These are phyloP conservation scores for Knoxdaviesia proteae DNA, from an alignment of 2,329 filamentous ascomycete species.

Conservation along the genomic window DNA sequence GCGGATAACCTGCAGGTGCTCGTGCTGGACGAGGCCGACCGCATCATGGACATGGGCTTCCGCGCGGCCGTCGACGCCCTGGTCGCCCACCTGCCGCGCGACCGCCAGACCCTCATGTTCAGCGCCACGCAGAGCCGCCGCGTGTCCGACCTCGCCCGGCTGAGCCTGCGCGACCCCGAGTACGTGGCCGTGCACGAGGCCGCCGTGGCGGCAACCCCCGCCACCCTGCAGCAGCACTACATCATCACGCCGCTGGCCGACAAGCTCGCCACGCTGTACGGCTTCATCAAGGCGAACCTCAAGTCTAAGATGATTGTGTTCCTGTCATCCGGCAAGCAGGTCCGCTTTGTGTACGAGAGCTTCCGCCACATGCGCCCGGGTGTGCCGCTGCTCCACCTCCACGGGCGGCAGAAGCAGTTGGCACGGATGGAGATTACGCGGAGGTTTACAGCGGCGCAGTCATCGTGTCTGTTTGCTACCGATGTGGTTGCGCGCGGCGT, in stretches of 20 bases:
- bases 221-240: slow-evolving; percentile 76
- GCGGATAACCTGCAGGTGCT: slow-evolving; percentile 82
- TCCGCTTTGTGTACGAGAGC: slow-evolving; percentile 84
- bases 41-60: slow-evolving; percentile 97
- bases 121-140: slow-evolving; percentile 91
- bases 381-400: slow-evolving; percentile 78
- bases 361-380: slow-evolving; percentile 88
- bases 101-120: slow-evolving; percentile 82
- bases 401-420: slow-evolving; percentile 82
- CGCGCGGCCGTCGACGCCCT: slow-evolving; percentile 79
- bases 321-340: slow-evolving; percentile 85
- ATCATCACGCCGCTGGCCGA: slow-evolving; percentile 66
- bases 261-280: slow-evolving; percentile 81
- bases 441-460: slow-evolving; percentile 60
- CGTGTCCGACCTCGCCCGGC: slow-evolving; percentile 72
- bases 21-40: slow-evolving; percentile 86
- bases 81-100: slow-evolving; percentile 68
- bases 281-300: slow-evolving; percentile 76
- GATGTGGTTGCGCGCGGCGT: slow-evolving; percentile 87
- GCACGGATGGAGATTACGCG: slow-evolving; percentile 73
- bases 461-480: slow-evolving; percentile 81
- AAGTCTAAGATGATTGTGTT: slow-evolving; percentile 95
- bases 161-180: slow-evolving; percentile 78
- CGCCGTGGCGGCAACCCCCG: slow-evolving; percentile 59
- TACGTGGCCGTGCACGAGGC: slow-evolving; percentile 88